These are phyloP conservation scores for Imleria badia DNA, from an alignment of 768 basidiomycete species.

Conservation along the genomic window DNA sequence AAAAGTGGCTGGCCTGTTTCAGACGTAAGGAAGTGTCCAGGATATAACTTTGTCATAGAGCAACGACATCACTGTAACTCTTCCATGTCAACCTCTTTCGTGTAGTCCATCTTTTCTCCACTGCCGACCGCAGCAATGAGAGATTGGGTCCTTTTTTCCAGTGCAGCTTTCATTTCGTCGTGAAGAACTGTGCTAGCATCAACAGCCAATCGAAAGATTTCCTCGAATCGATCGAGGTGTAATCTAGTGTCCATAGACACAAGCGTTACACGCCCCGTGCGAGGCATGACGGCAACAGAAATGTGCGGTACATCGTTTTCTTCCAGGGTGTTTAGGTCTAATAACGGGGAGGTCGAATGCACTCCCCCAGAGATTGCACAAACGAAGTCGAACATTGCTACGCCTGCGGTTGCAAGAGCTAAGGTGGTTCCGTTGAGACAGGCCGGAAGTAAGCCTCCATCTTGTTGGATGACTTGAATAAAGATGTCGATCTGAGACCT, in stretches of 20 bases:
- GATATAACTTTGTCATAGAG: conserved; percentile 1
- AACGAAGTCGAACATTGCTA: conserved; percentile 88
- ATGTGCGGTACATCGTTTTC: conserved; percentile 88
- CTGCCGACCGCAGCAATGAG: conserved; percentile 64
- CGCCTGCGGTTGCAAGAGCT: conserved; percentile 85
- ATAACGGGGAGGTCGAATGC: conserved; percentile 73
- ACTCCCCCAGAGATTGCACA: conserved; percentile 89
- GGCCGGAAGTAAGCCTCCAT: conserved; percentile 87
- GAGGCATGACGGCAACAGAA: conserved; percentile 88
- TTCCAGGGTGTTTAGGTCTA: conserved; percentile 87
- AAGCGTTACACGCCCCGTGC: conserved; percentile 79
- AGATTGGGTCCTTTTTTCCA: conserved; percentile 58
- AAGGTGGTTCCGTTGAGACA: conserved; percentile 95
- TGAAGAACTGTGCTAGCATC: conserved; percentile 79
- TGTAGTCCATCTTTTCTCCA: conserved; percentile 34
- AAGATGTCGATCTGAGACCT: conserved; percentile 93
- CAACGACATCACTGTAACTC: conserved; percentile 32
- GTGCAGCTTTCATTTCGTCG: conserved; percentile 76
- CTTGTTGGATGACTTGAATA: conserved; percentile 90
- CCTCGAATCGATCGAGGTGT: conserved; percentile 89
- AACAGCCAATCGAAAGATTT: conserved; percentile 76
- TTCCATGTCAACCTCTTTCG: conserved; percentile 39
- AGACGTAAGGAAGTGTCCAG: conserved; percentile 47
- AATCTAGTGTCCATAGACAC: conserved; percentile 94
- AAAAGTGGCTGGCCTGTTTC: conserved; percentile 94